Evolutionary conservation across 106 monocot species (phyloP), one percentile per base, ranked within the genome.

Genomic region (Platanthera zijinensis): DNA sequence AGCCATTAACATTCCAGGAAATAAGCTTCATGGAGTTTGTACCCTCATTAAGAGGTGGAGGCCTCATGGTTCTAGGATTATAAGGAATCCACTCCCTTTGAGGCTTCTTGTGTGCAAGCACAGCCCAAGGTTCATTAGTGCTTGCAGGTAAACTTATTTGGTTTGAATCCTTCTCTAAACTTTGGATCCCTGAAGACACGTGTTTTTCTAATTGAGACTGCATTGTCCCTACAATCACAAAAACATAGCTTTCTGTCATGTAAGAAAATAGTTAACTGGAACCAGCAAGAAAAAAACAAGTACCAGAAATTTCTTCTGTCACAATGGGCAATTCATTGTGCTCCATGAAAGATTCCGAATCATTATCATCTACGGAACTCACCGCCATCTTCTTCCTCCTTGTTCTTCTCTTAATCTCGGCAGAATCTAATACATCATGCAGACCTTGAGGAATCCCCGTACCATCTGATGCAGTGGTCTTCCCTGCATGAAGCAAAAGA

Each of bases 1-100:
- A 81, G 7, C 96, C 96, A 79, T 97, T 97, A 15, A 97, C 96
- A 88, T 97, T 97, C 96, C 96, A 94, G 45, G 96, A 97, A 70
- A 97, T 67, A 71, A 97, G 56, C 72, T 97, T 97, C 53, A 94
- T n/a, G 71, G 49, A 86, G 30, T 85, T 84, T 39, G 57, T 80
- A 73, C 85, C 89, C 59, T 77, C 75, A 15, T 48, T 74, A 49
- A 86, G 93, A 39, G 89, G 83, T 70, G 80, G 86, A 49, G 89
- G 89, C 66, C 96, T 87, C 91, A 93, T 93, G 52, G 76, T 79
- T 51, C 52, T 93, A 25, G 96, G 96, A 82, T 89, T 88, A 85
- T 97, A 97, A 19, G 93, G 76, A 64, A 89, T 78, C 93, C 96
- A 93, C 12, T 84, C 89, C 45, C 85, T 57, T 45, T 91, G 87